Evolutionary conservation across 768 basidiomycete species (phyloP).

Genomic region (Coprinopsis cinerea): DNA sequence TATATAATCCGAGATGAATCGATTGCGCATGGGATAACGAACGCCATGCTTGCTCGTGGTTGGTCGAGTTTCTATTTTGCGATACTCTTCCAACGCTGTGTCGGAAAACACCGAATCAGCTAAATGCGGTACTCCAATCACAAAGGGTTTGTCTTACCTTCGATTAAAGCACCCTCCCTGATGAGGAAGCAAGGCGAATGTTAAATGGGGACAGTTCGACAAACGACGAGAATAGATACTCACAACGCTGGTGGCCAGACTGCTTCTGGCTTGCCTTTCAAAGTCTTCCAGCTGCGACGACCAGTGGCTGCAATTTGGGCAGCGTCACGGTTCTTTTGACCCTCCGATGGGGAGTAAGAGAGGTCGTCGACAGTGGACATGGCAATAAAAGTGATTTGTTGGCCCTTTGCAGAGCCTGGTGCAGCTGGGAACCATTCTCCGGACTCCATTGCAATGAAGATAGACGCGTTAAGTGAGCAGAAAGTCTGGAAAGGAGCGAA

Average conservation of each 20-base stretch:
- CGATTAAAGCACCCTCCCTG: slow-evolving; percentile 61
- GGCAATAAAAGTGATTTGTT: slow-evolving; percentile 22
- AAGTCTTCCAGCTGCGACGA: slow-evolving; percentile 68
- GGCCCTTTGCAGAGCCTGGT: slow-evolving; percentile 17
- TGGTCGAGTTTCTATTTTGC: slow-evolving; percentile 46
- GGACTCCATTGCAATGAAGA: neutral
- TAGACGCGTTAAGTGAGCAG: too few relatives aligned
- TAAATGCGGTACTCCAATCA: neutral
- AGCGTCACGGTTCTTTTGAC: slow-evolving; percentile 41
- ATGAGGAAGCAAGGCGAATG: neutral
- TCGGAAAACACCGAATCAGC: neutral
- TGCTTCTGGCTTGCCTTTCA: slow-evolving; percentile 61
- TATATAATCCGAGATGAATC: slow-evolving; percentile 74
- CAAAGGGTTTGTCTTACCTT: slow-evolving; percentile 38
- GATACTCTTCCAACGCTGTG: slow-evolving; percentile 58
- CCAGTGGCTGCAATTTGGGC: slow-evolving; percentile 56
- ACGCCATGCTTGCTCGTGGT: slow-evolving; percentile 58
- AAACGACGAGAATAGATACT: too few relatives aligned
- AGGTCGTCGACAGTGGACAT: slow-evolving; percentile 37
- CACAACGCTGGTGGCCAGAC: slow-evolving; percentile 71
- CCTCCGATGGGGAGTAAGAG: slow-evolving; percentile 33
- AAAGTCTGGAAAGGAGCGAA: too few relatives aligned
- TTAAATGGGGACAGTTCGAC: too few relatives aligned
- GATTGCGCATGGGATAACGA: slow-evolving; percentile 72
- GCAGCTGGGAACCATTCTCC: slow-evolving; percentile 33